phyloP scores from a whole-genome alignment of 1,284 basidiomycete species.

The Moesziomyces antarcticus region DNA sequence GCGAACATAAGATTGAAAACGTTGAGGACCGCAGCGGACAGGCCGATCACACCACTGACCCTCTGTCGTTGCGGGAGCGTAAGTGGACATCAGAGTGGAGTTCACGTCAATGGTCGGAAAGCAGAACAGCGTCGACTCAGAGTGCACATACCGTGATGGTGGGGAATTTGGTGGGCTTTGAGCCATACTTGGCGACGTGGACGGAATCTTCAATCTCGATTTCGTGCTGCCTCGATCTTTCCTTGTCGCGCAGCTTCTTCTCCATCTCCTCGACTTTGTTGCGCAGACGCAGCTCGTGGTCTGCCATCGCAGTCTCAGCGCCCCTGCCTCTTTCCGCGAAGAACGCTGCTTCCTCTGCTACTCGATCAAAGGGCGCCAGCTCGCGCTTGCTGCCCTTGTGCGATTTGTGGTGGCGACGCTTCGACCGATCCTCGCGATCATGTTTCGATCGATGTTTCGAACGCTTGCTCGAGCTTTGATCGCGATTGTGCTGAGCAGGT shows the following conservation, averaged over 20 bases:
- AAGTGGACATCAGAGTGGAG: neutral
- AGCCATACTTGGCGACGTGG: slow-evolving; percentile 25
- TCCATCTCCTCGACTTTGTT: neutral
- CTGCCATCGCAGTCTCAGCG: too few relatives aligned
- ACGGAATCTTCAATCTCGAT: slow-evolving; percentile 22
- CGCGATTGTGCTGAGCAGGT: slow-evolving; percentile 1
- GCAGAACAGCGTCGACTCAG: neutral
- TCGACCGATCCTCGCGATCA: neutral
- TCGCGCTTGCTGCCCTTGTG: neutral
- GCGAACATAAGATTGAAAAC: slow-evolving; percentile 31
- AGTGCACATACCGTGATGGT: slow-evolving; percentile 21
- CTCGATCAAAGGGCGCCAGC: neutral
- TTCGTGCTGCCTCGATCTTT: slow-evolving; percentile 1
- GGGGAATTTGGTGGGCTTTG: slow-evolving; percentile 28
- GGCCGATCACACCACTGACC: slow-evolving; percentile 15
- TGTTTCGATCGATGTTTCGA: neutral
- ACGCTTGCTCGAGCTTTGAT: slow-evolving; percentile 1
- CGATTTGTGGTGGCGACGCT: neutral
- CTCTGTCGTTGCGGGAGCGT: slow-evolving; percentile 1
- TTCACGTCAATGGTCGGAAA: neutral
- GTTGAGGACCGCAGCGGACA: slow-evolving; percentile 16
- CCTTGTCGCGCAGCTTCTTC: neutral
- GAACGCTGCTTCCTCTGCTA: neutral
- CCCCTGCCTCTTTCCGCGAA: neutral
- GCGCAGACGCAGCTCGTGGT: neutral